Percentiles rank a stretch among this genome's conserved stretches.
Evolutionary conservation across 1,284 basidiomycete genomes (phyloP).

Genomic region (Stygiomarasmius scandens): DNA sequence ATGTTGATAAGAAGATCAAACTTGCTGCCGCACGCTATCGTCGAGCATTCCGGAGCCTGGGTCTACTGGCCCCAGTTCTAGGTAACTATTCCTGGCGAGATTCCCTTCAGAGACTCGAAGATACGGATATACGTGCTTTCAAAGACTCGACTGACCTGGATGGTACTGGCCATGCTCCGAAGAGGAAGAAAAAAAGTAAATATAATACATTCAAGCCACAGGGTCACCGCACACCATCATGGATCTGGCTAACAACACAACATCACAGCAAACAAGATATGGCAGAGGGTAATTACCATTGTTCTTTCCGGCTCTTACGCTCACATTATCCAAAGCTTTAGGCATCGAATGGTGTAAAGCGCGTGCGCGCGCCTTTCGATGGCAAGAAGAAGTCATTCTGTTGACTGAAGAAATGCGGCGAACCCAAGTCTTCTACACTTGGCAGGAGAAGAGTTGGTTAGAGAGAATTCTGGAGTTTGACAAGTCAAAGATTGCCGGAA

Average conservation of each 20-base stretch:
- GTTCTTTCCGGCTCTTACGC: too few relatives aligned
- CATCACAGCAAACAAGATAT: too few relatives aligned
- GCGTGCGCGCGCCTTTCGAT: not conserved
- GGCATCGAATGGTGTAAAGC: constrained; percentile 1
- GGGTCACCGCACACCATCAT: not conserved
- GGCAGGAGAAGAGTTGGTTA: too few relatives aligned
- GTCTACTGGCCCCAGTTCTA: not conserved
- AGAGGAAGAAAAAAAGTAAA: not conserved
- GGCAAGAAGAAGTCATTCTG: constrained; percentile 2
- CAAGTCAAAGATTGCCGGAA: too few relatives aligned
- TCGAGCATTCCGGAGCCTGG: not conserved
- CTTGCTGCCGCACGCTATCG: not conserved
- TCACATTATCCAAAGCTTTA: not conserved
- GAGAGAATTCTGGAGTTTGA: too few relatives aligned
- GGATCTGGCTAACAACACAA: constrained; percentile 1
- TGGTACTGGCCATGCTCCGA: too few relatives aligned
- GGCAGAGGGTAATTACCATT: too few relatives aligned
- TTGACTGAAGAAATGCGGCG: constrained; percentile 1
- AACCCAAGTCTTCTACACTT: too few relatives aligned
- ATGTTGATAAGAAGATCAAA: not conserved
- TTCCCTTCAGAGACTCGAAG: not conserved
- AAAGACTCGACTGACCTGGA: not conserved
- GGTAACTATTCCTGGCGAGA: too few relatives aligned
- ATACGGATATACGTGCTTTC: not conserved
- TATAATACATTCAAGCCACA: too few relatives aligned